Base-by-base conservation (phyloP, 2,329 filamentous ascomycete species). In the Scytalidium sp. region DNA sequence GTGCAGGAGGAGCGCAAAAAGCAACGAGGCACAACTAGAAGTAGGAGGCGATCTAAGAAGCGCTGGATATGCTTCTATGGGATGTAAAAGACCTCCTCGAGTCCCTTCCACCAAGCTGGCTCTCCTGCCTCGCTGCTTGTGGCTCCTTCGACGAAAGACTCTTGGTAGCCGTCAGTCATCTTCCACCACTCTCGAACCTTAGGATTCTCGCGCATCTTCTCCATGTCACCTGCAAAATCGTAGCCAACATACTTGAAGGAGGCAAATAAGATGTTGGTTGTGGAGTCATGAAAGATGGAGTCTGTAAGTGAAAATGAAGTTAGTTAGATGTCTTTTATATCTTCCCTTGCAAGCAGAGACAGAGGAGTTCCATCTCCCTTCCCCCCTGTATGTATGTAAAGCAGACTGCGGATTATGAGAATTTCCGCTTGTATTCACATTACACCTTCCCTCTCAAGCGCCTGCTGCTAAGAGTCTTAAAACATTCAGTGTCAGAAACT, bases 131-230 rank as follows among this genome's bases (percentile, higher is more conserved):
- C 76, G 53, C 81, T 84, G 52, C 75, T 76, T 58, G 71, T 75
- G 2, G 81, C 82, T 0, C 81, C 83, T 0, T 77, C 73, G 2
- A 85, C 79, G 23, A 87, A 63, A 41, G 74, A 78, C 67, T 83
- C 84, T 70, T 92, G 88, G 75, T 84, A 89, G 13, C 75, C 74
- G 66, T 93, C 88, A 45, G 88, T 92, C 83, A 92, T 85, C 50
- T 72, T 73, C 88, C 88, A 93, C 89, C 88, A 93, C 66, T 87
- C 83, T 49, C 81, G 78, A 27, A 92, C 85, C 62, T 84, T 85
- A 1, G 81, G 78, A 58, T 91, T 90, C 50, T 81, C 81, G 1
- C 78, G 75, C 87, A 92, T 91, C 53, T 74, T 76, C 66, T 81
- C 78, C 89, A 93, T 92, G 62, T 93, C 88, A 9, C 75, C 84